Percentiles rank a stretch among this genome's conserved stretches.
Evolutionary conservation across 352 stramenopile genomes (phyloP).

Genomic region (Phytophthora meadii): DNA sequence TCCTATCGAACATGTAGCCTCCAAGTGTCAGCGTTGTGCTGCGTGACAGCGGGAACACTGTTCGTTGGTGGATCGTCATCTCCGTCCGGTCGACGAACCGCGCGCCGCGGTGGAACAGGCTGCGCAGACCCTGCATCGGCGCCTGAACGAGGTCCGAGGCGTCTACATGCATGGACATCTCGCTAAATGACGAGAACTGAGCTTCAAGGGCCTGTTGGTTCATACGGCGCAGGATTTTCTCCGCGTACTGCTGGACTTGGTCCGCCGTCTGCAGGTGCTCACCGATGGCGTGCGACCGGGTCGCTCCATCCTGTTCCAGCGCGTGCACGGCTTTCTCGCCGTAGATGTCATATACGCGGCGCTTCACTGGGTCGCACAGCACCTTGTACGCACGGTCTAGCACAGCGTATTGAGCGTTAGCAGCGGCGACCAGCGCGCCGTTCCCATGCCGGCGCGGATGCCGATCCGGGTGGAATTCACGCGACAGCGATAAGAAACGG

Average conservation of each 20-base stretch:
- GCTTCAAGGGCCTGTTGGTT: slow-evolving; percentile 78
- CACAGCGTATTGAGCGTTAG: slow-evolving; percentile 81
- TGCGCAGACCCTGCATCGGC: slow-evolving; percentile 64
- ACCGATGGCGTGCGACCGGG: slow-evolving; percentile 43
- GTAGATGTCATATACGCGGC: slow-evolving; percentile 80
- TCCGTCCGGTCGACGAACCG: slow-evolving; percentile 69
- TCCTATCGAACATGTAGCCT: slow-evolving; percentile 87
- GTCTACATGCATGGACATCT: slow-evolving; percentile 85
- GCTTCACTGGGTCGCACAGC: slow-evolving; percentile 69
- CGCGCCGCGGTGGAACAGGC: slow-evolving; percentile 52
- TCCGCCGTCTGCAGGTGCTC: slow-evolving; percentile 56
- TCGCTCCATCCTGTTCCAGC: slow-evolving; percentile 62
- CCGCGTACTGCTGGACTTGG: slow-evolving; percentile 61
- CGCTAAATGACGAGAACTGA: slow-evolving; percentile 82
- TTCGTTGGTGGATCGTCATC: slow-evolving; percentile 86
- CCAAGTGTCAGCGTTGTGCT: slow-evolving; percentile 70
- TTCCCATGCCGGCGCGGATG: slow-evolving; percentile 45
- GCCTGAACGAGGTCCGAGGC: slow-evolving; percentile 73
- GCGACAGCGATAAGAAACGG: slow-evolving; percentile 74
- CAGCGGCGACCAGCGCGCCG: slow-evolving; percentile 59
- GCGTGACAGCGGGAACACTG: slow-evolving; percentile 65
- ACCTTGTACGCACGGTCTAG: slow-evolving; percentile 87
- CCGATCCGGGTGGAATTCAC: slow-evolving; percentile 88
- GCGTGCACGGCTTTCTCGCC: slow-evolving; percentile 74
- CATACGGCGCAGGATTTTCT: slow-evolving; percentile 62